Base-by-base conservation (phyloP, 768 basidiomycete species). In the Mycena leptocephala region DNA sequence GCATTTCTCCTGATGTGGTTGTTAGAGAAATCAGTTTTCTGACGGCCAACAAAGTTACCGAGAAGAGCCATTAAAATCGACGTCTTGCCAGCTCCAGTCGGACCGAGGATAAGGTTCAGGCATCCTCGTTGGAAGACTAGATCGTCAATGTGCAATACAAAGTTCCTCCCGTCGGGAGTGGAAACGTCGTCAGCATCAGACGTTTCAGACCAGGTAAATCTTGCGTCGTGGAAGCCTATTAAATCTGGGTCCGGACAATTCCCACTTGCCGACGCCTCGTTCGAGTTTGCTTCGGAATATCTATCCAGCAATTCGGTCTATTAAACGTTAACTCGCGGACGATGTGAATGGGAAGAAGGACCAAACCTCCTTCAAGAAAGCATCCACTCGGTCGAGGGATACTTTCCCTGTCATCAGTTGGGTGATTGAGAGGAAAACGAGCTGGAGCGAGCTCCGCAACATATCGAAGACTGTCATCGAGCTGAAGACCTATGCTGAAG, bases 11-110 rank as follows among this genome's bases (percentile, higher is more conserved):
- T 88, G 56, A 28, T 14, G 26, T 20, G 28, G 24, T 5, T 20
- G 41, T 43, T 35, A 62, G 33, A 37, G 63, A 16, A 48, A 14
- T 28, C 16, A 18, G 35, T 14, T 30, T 51, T 14, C 74, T 3
- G 74, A 79, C 78, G n/a, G 78, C 61, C 41, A 80, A 26, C n/a
- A 48, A 48, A 10, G 73, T 53, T 70, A 85, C 87, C 88, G 7
- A 93, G 86, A 56, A 93, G 82, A 2, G 93, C 93, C 92, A 94
- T 93, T 20, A 93, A 83, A 46, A 93, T 79, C 0, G 91, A 92
- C 0, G 93, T 93, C 83, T 93, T 94, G 7, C 93, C 93, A 3
- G 87, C 88, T 32, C 88, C 89, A 56, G 92, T 92, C 5, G 91
- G 89, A 0, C 93, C 92, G 51, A 93, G 83, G 18, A 93, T 88